Conservation (phyloP, 73 alveolate species). For the Effrenium voratum region DNA sequence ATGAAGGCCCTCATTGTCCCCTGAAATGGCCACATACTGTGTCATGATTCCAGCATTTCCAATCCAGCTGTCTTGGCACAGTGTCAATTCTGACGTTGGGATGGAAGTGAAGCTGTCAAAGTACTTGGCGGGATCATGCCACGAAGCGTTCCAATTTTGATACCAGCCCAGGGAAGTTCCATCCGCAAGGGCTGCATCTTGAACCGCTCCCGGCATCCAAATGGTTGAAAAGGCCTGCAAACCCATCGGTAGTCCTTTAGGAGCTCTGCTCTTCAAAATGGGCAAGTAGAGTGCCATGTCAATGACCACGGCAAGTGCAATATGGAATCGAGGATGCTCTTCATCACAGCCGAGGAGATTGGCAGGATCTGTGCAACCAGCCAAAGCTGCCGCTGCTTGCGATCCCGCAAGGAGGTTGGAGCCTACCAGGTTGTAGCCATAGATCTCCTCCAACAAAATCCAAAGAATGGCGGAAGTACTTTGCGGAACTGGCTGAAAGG, state of each 20-base stretch:
- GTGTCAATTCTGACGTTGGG: not conserved
- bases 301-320: not conserved
- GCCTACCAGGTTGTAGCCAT: not conserved
- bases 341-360: not conserved
- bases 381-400: not conserved
- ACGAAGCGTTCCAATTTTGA: slow-evolving; percentile 36
- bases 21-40: not conserved
- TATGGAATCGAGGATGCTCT: not conserved
- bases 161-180: not conserved
- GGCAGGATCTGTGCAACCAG: not conserved
- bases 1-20: not conserved
- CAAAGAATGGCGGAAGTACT: not conserved
- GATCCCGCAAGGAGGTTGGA: not conserved
- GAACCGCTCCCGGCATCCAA: not conserved
- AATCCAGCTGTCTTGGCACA: not conserved
- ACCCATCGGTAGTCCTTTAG: not conserved
- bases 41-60: slow-evolving; percentile 10
- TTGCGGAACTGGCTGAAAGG: no score
- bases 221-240: not conserved
- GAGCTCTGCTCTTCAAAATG: slow-evolving; percentile 11
- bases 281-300: not conserved
- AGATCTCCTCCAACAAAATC: slow-evolving; percentile 1
- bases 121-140: slow-evolving; percentile 3
- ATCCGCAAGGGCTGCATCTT: not conserved
- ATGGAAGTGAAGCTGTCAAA: not conserved